Base-by-base conservation (phyloP, 1,139 yeast genomes). In the Blastobotrys buckinghamii region DNA sequence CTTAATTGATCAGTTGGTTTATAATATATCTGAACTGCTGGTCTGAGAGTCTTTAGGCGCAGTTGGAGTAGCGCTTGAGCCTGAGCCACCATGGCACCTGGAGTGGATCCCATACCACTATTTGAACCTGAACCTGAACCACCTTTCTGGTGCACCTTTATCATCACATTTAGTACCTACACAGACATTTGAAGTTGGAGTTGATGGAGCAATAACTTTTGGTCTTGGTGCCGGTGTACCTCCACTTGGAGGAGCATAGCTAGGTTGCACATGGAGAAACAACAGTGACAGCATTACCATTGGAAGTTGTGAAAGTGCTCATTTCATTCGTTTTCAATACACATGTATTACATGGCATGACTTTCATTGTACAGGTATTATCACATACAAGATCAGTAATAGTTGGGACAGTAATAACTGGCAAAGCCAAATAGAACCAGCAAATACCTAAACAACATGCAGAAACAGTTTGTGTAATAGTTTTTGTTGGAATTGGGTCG, bases 391-490 rank as follows among this genome's bases (percentile, higher is more conserved):
- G 39, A 19, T 42, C 42, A 32, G 57, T 55, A 33, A 58, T 51
- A 20, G 56, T 47, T 39, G 64, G 62, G 19, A 57, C 52, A 35
- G 52, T 30, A 39, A 55, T 42, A 22, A 59, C 57, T 12, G 59
- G 53, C 17, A 58, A 50, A 16, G 48, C 48, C 16, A 59, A 56
- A 10, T 48, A 40, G 9, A 61, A 50, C 20, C 53, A 46, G 51
- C 64, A 62, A 34, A 53, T 55, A 34, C 59, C 55, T 22, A 54
- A 45, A 44, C 60, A 55, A 53, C 66, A 65, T 39, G 50, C 55
- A 22, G 63, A 56, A 40, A 59, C 53, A 24, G 59, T 56, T 51
- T 57, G 59, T 29, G 59, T 57, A 19, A 57, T 54, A 38, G 41
- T 38, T 17, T 9, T 30, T 22, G 29, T 16, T 13, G 26, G 26